Base-by-base conservation (phyloP, 208 protist species). In the Trypanosoma scelopori region DNA sequence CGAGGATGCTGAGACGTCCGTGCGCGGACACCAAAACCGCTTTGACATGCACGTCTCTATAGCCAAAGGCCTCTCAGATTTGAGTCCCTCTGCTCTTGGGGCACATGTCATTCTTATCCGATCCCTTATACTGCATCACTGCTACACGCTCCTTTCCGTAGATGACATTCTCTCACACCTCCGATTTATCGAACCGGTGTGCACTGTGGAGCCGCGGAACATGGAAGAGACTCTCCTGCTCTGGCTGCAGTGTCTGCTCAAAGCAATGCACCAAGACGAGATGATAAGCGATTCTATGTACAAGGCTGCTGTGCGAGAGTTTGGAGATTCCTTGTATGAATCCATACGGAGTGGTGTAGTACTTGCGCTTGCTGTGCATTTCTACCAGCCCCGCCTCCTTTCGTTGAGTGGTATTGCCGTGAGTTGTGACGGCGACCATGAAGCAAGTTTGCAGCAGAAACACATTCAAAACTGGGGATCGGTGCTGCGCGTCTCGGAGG, bases 51-150 rank as follows among this genome's bases (percentile, higher is more conserved):
- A 79, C 22, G 28, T 69, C 16, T 49, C 43, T 16, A 77, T 78
- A 20, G 86, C 86, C 3, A 53, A 57, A n/a, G 39, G 30, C 6
- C 65, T 92, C 5, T 71, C 82, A 0, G 51, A 78, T 57, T 28
- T 74, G 1, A 45, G 59, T 7, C 79, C 80, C 0, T 94, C 91
- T 63, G 82, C 81, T 47, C 56, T 91, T 16, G 80, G 78, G 9
- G 76, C 76, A 7, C 88, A 94, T 52, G 53, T 90, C 0, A 22
- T 89, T 22, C 18, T 94, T 22, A 77, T 74, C 3, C 84, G 88
- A 37, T 63, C 75, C 15, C 41, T 94, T 1, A 68, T 91, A 16
- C 41, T 89, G 49, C 71, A 84, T 57, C 74, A 90, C 70, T 77
- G 72, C 47, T 69, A 51, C 12, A 78, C 70, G 28, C 50, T 86